These are phyloP conservation scores for Nakazawaea holstii DNA, from an alignment of 805 yeast genomes.

Conservation along the genomic window DNA sequence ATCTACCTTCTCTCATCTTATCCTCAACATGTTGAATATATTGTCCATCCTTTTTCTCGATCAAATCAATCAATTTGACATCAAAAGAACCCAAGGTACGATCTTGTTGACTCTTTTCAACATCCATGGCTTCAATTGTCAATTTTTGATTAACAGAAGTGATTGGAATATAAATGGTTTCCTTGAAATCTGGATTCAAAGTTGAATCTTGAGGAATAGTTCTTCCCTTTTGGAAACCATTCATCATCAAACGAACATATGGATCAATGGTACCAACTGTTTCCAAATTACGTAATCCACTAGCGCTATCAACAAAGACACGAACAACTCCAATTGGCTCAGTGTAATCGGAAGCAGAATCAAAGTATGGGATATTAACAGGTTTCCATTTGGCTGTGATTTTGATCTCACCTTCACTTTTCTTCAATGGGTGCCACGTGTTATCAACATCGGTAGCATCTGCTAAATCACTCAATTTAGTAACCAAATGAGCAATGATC, in stretches of 20 bases:
- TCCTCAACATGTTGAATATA: constrained; percentile 54
- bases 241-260: constrained; percentile 72
- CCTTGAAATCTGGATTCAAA: constrained; percentile 80
- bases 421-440: constrained; percentile 68
- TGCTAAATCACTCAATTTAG: constrained; percentile 58
- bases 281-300: constrained; percentile 77
- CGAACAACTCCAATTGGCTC: constrained; percentile 93
- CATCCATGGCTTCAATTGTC: constrained; percentile 89
- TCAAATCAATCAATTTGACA: constrained; percentile 59
- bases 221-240: constrained; percentile 71
- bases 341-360: constrained; percentile 77
- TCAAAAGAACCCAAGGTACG: constrained; percentile 83
- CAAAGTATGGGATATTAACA: constrained; percentile 60
- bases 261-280: constrained; percentile 91
- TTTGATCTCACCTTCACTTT: constrained; percentile 68
- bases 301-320: constrained; percentile 63
- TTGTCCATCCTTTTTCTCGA: constrained; percentile 63
- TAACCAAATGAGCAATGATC: constrained; percentile 52
- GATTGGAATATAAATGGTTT: constrained; percentile 74
- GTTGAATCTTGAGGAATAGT: constrained; percentile 65
- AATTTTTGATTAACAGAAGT: constrained; percentile 78
- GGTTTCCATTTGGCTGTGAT: constrained; percentile 81
- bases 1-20: constrained; percentile 51
- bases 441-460: constrained; percentile 76
- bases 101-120: constrained; percentile 72